phyloP scores from a whole-genome alignment of 1,284 basidiomycete species.

The Vanrija pseudolonga region DNA sequence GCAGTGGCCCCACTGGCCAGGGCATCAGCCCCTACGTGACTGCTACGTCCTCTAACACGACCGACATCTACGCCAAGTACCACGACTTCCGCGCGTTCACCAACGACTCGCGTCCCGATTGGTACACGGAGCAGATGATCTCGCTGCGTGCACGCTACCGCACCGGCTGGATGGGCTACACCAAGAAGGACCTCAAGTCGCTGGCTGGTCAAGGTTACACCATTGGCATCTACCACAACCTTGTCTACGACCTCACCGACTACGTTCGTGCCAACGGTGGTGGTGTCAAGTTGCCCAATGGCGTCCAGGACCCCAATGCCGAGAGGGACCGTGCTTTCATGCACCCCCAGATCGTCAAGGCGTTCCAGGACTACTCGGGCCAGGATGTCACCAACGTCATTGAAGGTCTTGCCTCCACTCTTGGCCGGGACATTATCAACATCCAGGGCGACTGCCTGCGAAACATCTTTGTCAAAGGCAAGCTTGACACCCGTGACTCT shows the following conservation, averaged over 20 bases:
- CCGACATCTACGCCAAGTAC: constrained; percentile 74
- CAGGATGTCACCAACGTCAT: constrained; percentile 79
- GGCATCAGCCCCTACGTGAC: constrained; percentile 79
- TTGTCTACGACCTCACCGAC: constrained; percentile 82
- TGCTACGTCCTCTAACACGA: constrained; percentile 71
- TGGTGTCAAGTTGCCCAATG: constrained; percentile 60
- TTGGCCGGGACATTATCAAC: constrained; percentile 65
- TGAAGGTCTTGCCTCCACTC: constrained; percentile 55
- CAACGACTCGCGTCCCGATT: constrained; percentile 88
- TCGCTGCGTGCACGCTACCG: constrained; percentile 83
- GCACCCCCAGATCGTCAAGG: constrained; percentile 63
- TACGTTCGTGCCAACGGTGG: constrained; percentile 59
- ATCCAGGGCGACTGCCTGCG: constrained; percentile 83
- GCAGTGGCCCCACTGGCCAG: constrained; percentile 72
- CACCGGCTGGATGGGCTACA: constrained; percentile 84
- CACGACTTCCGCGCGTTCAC: constrained; percentile 90
- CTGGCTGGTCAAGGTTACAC: constrained; percentile 60
- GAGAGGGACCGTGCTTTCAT: constrained; percentile 66
- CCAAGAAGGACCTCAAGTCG: constrained; percentile 69
- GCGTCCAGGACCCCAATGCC: constrained; percentile 51
- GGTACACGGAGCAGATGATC: constrained; percentile 94
- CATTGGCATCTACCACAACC: constrained; percentile 74
- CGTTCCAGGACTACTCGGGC: constrained; percentile 82
- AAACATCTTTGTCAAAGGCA: constrained; percentile 87
- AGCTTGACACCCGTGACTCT: constrained; percentile 87